Conservation (phyloP, 495 filamentous ascomycete species). For the Aspergillus nanangensis region DNA sequence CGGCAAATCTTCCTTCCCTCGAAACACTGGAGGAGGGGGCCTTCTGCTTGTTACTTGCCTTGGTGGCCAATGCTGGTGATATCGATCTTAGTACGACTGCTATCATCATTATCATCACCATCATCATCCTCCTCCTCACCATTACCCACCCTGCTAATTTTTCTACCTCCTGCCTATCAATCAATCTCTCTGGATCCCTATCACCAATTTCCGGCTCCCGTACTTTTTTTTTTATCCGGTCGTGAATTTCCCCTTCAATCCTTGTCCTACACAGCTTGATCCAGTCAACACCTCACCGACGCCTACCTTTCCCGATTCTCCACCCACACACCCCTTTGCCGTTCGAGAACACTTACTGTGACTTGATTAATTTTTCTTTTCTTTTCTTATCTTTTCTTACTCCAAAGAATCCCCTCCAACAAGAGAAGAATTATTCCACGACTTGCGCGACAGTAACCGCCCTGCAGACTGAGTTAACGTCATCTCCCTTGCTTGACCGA, state of each 20-base stretch:
- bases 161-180: conserved; percentile 5
- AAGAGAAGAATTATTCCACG: too few relatives aligned
- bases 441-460: neutral
- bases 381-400: too few relatives aligned
- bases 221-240: neutral
- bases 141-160: too few relatives aligned
- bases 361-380: too few relatives aligned
- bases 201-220: conserved; percentile 3
- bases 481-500: neutral
- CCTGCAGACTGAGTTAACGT: neutral
- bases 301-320: neutral
- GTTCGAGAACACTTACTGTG: neutral
- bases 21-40: conserved; percentile 12
- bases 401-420: too few relatives aligned
- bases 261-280: conserved; percentile 10
- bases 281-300: conserved; percentile 8
- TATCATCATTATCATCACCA: neutral
- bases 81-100: conserved; percentile 10
- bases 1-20: conserved; percentile 17
- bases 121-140: too few relatives aligned
- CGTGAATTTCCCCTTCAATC: conserved; percentile 12
- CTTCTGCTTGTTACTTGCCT: conserved; percentile 5
- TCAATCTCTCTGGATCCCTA: conserved; percentile 7
- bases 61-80: conserved; percentile 10
- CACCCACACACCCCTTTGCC: conserved; percentile 3